Evolutionary conservation across 148 eudicot species (phyloP).

Genomic region (Amaranthus palmeri): DNA sequence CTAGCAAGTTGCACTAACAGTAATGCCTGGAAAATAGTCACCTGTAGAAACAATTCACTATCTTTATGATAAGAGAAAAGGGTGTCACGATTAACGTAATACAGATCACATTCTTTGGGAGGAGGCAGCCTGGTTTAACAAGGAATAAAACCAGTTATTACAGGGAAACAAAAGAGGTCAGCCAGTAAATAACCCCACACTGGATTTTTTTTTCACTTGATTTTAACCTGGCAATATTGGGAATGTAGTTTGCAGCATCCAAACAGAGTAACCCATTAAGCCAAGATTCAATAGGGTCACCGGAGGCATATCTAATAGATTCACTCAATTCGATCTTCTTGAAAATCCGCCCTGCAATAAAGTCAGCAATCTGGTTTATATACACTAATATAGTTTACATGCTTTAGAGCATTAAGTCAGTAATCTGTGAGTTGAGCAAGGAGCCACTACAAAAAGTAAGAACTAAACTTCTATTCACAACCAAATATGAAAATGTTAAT

Average conservation of each 20-base stretch:
- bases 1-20: neutral
- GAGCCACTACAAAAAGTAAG: neutral
- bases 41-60: conserved; percentile 94
- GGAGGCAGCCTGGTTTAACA: conserved; percentile 59
- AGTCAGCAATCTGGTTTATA: neutral
- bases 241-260: conserved; percentile 77
- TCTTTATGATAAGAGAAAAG: conserved; percentile 94
- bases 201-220: neutral
- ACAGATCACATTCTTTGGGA: conserved; percentile 81
- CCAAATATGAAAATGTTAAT: neutral
- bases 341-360: conserved; percentile 67
- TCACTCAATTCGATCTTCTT: conserved; percentile 81
- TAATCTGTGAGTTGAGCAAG: neutral
- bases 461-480: neutral
- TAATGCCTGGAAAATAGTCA: conserved; percentile 12
- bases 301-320: conserved; percentile 89
- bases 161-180: neutral
- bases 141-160: neutral
- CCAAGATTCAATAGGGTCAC: conserved; percentile 93
- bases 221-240: conserved; percentile 73
- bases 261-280: conserved; percentile 77
- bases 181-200: conserved; percentile 4
- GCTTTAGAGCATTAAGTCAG: neutral
- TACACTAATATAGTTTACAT: no score
- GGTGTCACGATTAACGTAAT: conserved; percentile 92